Evolutionary conservation across 106 monocot species (phyloP), one percentile per base, ranked within the genome.

Genomic region (Triglochin maritima): DNA sequence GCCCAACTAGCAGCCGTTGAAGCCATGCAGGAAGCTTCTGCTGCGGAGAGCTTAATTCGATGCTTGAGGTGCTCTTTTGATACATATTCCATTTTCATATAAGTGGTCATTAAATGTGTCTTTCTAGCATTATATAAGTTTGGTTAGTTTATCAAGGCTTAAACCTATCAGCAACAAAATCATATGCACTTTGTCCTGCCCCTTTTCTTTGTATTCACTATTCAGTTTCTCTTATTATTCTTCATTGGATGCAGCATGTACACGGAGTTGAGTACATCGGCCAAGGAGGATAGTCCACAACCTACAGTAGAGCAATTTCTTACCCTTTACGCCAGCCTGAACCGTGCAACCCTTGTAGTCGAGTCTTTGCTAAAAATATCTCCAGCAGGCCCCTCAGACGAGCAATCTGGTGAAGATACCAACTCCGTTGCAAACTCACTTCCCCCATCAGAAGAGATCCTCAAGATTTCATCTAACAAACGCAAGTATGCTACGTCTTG

Each of bases 261-360:
- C 69, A 79, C 75, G 6, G 98, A 99, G 57, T 54, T 92, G 49
- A 84, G 68, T 64, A 78, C 88, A 11, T 62, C 72, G 3, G 84
- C 88, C 17, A 71, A 77, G 64, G 98, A 92, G 50, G 86, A 88
- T 6, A 74, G 73, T 55, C 86, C 98, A 6, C 82, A 82, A 48
- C 79, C 82, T 0, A 79, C 84, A 6, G 92, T 92, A 15, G 88
- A 99, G 56, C 83, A 89, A 65, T 98, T 98, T 57, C 84, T 98
- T 9, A 16, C 71, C 56, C 78, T 98, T 69, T 69, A 98, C 14
- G 44, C 78, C 6, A 62, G 67, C 43, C 73, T 98, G 29, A 80
- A 62, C 53, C 71, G 61, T 2, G 72, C 84, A 46, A 61, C 69
- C 43, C 64, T 74, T 4, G 71, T 92, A 50, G 76, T 81, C n/a